phyloP scores from a whole-genome alignment of 495 filamentous ascomycete species.

The Delitschia confertaspora region DNA sequence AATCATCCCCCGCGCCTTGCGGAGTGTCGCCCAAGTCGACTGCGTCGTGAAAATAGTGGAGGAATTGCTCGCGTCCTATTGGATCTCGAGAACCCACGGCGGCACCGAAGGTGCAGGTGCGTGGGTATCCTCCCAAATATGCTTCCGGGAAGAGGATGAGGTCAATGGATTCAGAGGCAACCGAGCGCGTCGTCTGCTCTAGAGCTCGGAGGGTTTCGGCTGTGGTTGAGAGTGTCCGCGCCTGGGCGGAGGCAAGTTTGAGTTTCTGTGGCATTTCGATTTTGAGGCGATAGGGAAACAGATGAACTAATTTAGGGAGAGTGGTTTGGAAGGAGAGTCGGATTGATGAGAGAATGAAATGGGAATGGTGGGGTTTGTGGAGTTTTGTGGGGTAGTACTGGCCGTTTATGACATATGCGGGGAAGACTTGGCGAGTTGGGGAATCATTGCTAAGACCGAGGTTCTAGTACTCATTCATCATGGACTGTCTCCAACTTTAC shows the following conservation, averaged over 20 bases:
- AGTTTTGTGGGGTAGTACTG: too few species aligned
- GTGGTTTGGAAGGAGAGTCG: too few species aligned
- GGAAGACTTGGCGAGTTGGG: too few species aligned
- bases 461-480: too few species aligned
- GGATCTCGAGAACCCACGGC: conserved; percentile 58
- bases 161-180: conserved; percentile 49
- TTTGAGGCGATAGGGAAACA: too few species aligned
- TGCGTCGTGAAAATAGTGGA: conserved; percentile 66
- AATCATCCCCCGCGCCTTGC: conserved; percentile 59
- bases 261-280: conserved; percentile 40
- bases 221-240: conserved; percentile 58
- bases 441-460: too few species aligned
- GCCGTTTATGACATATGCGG: too few species aligned
- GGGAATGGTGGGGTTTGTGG: too few species aligned
- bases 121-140: conserved; percentile 86
- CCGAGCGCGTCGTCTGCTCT: conserved; percentile 43
- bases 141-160: conserved; percentile 89
- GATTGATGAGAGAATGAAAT: too few species aligned
- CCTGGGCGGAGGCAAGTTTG: conserved; percentile 69
- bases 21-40: conserved; percentile 86
- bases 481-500: too few species aligned
- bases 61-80: conserved; percentile 72
- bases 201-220: conserved; percentile 58
- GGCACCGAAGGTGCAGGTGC: conserved; percentile 69
- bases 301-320: too few species aligned